A percentile compares a stretch with the other conserved stretches of the same genome.
These are phyloP conservation scores for Gastroboletus turbinatus DNA, from an alignment of 1,284 basidiomycete genomes.

Conservation along the genomic window DNA sequence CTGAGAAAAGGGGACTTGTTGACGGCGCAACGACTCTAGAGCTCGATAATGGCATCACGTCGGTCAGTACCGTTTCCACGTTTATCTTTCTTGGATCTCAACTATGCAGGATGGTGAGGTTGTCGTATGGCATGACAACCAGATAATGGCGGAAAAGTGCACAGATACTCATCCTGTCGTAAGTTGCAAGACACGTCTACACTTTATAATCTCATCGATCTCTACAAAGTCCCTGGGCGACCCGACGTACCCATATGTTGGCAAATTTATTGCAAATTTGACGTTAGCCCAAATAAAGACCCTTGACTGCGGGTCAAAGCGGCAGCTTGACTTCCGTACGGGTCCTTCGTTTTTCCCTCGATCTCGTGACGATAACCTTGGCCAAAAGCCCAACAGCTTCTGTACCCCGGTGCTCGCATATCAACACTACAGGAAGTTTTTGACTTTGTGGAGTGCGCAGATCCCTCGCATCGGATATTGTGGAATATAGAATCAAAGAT, in stretches of 20 bases:
- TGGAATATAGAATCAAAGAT: slow-evolving; percentile 86
- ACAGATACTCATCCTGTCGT: slow-evolving; percentile 64
- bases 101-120: slow-evolving; percentile 61
- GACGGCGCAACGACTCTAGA: slow-evolving; percentile 76
- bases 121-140: slow-evolving; percentile 79
- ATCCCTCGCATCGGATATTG: slow-evolving; percentile 53
- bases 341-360: not conserved
- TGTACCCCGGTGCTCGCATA: slow-evolving; percentile 66
- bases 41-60: slow-evolving; percentile 75
- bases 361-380: slow-evolving; percentile 7
- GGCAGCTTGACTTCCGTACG: slow-evolving; percentile 61
- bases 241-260: slow-evolving; percentile 68
- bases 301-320: slow-evolving; percentile 74
- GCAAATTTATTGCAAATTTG: slow-evolving; percentile 73
- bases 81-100: slow-evolving; percentile 3
- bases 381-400: slow-evolving; percentile 57
- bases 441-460: slow-evolving; percentile 71
- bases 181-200: slow-evolving; percentile 17
- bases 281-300: slow-evolving; percentile 77
- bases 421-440: slow-evolving; percentile 75
- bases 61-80: slow-evolving; percentile 38
- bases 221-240: slow-evolving; percentile 48
- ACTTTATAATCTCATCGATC: slow-evolving; percentile 6
- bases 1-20: slow-evolving; percentile 56
- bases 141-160: slow-evolving; percentile 62